Conservation (phyloP, 345 rosid genomes). For the Pugionium dolabratum region DNA sequence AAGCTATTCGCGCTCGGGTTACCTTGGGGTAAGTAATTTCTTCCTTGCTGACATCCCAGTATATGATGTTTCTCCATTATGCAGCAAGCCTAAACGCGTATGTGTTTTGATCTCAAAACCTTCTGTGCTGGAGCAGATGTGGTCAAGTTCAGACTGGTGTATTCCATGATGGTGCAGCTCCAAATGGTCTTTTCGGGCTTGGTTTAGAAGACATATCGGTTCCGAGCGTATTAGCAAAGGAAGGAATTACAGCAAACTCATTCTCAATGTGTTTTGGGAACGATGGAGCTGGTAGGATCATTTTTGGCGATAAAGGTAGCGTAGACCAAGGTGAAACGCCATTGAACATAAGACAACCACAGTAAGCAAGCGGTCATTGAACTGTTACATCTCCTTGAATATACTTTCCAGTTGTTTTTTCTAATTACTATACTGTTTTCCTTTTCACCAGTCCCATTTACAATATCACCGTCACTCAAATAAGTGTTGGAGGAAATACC, state of each 20-base stretch:
- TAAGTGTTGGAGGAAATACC: conserved; percentile 58
- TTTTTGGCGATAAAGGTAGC: conserved; percentile 89
- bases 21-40: conserved; percentile 57
- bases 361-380: conserved; percentile 48
- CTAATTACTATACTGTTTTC: conserved; percentile 6
- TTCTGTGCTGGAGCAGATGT: conserved; percentile 58
- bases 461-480: conserved; percentile 68
- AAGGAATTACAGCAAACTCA: conserved; percentile 68
- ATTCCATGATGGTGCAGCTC: conserved; percentile 84
- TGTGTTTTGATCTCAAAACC: conserved; percentile 1
- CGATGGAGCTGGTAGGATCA: conserved; percentile 81
- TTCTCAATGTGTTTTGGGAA: conserved; percentile 92
- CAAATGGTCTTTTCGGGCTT: conserved; percentile 95
- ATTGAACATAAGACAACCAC: conserved; percentile 60
- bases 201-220: conserved; percentile 79
- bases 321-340: conserved; percentile 80
- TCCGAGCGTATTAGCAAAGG: conserved; percentile 80
- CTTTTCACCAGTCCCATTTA: conserved; percentile 70
- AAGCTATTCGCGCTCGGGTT: conserved; percentile 51
- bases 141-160: conserved; percentile 86
- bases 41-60: conserved; percentile 40
- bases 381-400: background rate
- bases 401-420: background rate
- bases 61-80: background rate
- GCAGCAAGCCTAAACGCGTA: background rate